Evolutionary conservation across 108 stramenopile genomes (phyloP).

Genomic region (Ochromonas danica): DNA sequence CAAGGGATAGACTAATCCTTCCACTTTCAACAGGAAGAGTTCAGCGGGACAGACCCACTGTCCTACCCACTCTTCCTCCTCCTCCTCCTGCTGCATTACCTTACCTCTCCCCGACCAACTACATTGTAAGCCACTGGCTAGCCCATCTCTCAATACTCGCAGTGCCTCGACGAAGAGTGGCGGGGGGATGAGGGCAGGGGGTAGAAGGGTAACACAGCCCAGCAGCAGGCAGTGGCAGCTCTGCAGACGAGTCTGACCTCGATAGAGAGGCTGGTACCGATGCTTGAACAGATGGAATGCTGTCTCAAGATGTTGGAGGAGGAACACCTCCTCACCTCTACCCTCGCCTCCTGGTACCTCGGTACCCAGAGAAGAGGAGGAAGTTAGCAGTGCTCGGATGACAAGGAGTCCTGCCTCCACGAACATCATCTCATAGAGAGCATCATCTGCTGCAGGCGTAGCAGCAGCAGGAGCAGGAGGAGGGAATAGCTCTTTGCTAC

Average conservation of each 20-base stretch:
- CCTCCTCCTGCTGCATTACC: not conserved
- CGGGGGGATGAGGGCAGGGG: not conserved
- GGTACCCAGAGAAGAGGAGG: not conserved
- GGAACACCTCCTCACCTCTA: not conserved
- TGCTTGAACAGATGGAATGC: not conserved
- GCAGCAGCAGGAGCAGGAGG: no score
- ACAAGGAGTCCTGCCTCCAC: not conserved
- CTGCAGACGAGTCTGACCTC: constrained; percentile 6
- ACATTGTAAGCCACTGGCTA: not conserved
- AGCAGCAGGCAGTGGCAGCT: not conserved
- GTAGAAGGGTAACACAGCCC: not conserved
- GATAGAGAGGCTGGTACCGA: constrained; percentile 7
- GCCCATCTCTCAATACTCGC: constrained; percentile 5
- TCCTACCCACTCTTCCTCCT: not conserved
- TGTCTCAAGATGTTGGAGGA: not conserved
- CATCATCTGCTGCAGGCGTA: constrained; percentile 1
- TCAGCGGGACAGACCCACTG: not conserved
- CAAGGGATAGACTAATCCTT: not conserved
- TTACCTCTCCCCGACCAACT: not conserved
- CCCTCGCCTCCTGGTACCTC: no score
- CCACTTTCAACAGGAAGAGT: constrained; percentile 19
- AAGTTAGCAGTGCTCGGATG: not conserved
- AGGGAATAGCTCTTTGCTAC: no score
- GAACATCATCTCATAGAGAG: constrained; percentile 27
- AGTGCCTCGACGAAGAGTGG: constrained; percentile 23